Percentiles rank a stretch among this genome's conserved stretches.
These are phyloP conservation scores for Durio zibethinus DNA, from an alignment of 345 rosid species.

Conservation along the genomic window DNA sequence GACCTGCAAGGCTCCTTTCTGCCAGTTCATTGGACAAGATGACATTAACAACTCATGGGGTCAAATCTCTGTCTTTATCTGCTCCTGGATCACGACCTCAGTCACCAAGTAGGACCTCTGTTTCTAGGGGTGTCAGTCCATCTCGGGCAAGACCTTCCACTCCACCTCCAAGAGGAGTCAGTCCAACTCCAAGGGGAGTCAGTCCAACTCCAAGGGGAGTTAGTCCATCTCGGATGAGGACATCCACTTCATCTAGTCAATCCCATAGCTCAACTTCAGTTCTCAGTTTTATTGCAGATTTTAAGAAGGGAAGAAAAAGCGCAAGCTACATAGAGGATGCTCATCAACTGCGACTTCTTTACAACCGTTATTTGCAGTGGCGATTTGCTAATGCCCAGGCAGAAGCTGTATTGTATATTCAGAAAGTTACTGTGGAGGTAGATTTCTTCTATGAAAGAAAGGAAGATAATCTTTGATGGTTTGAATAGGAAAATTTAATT, in stretches of 20 bases:
- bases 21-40: slow-evolving; percentile 49
- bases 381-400: slow-evolving; percentile 75
- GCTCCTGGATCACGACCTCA: slow-evolving; percentile 48
- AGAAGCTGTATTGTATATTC: slow-evolving; percentile 62
- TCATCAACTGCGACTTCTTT: slow-evolving; percentile 75
- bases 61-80: slow-evolving; percentile 53
- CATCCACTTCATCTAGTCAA: slow-evolving; percentile 50
- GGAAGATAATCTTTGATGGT: background rate
- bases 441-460: slow-evolving; percentile 11
- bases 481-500: background rate
- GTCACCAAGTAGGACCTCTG: slow-evolving; percentile 63
- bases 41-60: slow-evolving; percentile 35
- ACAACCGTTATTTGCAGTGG: slow-evolving; percentile 92
- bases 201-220: slow-evolving; percentile 39
- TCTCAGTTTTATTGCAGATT: slow-evolving; percentile 83
- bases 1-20: slow-evolving; percentile 43
- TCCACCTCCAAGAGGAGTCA: slow-evolving; percentile 42
- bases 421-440: slow-evolving; percentile 84
- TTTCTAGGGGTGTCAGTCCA: slow-evolving; percentile 45
- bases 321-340: slow-evolving; percentile 76
- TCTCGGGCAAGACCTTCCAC: slow-evolving; percentile 21
- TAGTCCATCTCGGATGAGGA: slow-evolving; percentile 77
- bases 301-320: slow-evolving; percentile 70
- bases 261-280: slow-evolving; percentile 63
- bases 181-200: slow-evolving; percentile 41